Evolutionary conservation across 257 asterid genomes (phyloP).

Genomic region (Leonotis leonurus): DNA sequence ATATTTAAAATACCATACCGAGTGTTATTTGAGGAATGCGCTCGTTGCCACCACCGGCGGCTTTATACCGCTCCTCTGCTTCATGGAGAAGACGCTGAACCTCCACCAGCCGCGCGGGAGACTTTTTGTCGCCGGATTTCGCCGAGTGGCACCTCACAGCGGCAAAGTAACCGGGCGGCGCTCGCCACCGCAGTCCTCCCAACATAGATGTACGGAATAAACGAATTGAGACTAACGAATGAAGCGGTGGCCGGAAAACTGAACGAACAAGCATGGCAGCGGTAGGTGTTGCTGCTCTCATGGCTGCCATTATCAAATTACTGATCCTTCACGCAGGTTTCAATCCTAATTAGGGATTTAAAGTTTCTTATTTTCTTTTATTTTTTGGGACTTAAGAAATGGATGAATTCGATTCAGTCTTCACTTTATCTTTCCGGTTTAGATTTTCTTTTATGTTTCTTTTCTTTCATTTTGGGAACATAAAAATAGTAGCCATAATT

Average conservation of each 20-base stretch:
- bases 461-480: background rate
- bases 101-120: conserved; percentile 71
- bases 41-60: conserved; percentile 54
- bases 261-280: conserved; percentile 32
- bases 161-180: conserved; percentile 18
- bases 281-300: conserved; percentile 37
- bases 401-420: background rate
- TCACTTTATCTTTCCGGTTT: no score
- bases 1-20: conserved; percentile 28
- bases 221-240: conserved; percentile 16
- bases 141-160: conserved; percentile 42
- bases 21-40: conserved; percentile 61
- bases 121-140: conserved; percentile 46
- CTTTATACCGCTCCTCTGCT: conserved; percentile 66
- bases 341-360: conserved; percentile 4
- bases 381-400: background rate
- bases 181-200: conserved; percentile 2
- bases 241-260: conserved; percentile 33
- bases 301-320: conserved; percentile 31
- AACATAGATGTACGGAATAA: conserved; percentile 19
- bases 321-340: conserved; percentile 6
- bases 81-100: conserved; percentile 61
- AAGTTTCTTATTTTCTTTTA: background rate
- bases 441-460: no score
- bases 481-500: background rate